Evolutionary conservation across 257 asterid species (phyloP).

Genomic region (Primulina eburnea): DNA sequence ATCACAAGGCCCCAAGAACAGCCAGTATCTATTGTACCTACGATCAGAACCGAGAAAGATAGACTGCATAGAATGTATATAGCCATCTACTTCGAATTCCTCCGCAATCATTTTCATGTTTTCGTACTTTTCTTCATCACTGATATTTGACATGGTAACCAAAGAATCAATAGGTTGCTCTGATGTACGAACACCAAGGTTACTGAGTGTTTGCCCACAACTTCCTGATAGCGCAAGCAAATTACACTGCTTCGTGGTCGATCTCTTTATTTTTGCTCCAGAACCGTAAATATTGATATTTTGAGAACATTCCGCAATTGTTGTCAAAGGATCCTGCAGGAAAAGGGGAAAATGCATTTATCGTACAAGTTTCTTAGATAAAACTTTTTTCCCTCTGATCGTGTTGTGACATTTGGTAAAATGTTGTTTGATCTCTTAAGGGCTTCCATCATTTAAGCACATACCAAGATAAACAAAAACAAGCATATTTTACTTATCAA

Average conservation of each 20-base stretch:
- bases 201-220: conserved; percentile 24
- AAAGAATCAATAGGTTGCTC: conserved; percentile 73
- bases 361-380: background rate
- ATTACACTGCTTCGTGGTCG: conserved; percentile 41
- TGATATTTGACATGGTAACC: conserved; percentile 48
- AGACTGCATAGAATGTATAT: conserved; percentile 92
- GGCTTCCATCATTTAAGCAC: conserved; percentile 12
- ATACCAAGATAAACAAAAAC: background rate
- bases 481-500: no score
- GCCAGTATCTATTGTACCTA: conserved; percentile 97
- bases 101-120: conserved; percentile 36
- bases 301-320: conserved; percentile 37
- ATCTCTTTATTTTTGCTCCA: conserved; percentile 87
- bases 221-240: conserved; percentile 38
- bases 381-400: background rate
- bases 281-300: conserved; percentile 42
- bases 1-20: conserved; percentile 96
- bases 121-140: conserved; percentile 36
- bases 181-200: conserved; percentile 37
- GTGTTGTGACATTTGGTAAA: background rate
- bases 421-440: conserved; percentile 5
- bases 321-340: conserved; percentile 56
- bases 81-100: conserved; percentile 42
- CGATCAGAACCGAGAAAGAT: conserved; percentile 95
- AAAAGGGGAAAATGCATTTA: background rate